Base-by-base conservation (phyloP, 768 basidiomycete species). In the Tylopilus sp. region DNA sequence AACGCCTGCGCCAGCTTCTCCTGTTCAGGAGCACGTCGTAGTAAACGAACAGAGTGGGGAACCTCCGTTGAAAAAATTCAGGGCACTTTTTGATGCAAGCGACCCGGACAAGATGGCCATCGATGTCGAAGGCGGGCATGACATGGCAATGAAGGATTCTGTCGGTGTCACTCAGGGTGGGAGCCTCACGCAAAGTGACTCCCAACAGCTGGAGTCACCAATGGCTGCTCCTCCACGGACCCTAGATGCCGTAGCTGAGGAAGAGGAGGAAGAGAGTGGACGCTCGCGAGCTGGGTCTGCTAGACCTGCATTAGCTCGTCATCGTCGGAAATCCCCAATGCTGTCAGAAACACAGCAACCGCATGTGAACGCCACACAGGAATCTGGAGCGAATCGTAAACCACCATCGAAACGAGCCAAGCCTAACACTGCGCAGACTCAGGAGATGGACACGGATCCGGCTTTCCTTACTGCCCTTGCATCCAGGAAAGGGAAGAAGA, bases 381-480 rank as follows among this genome's bases (percentile, higher is more conserved):
- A 17, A 72, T 74, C 13, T n/a, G 48, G 42, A 28, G 24, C 14
- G 25, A 41, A 4, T 36, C 34, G 45, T 21, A 51, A 48, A 40
- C 17, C 42, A 6, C 40, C 48, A 10, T 48, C 54, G 11, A 62
- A 60, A 40, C 50, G 30, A 14, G 34, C 46, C 53, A 56, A 57
- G 37, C 25, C 57, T 9, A 55, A 44, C 38, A 26, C 44, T 0
- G 9, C 26, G 7, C 48, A 53, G 19, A 44, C 37, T 22, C 52
- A 56, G 22, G 40, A 34, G 5, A 37, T 71, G 1, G 89, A 91
- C 62, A 82, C 73, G n/a, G 88, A 90, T 58, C 72, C 71, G 2
- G 79, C 76, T 0, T 89, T 90, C 63, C 71, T 90, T 26, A 85
- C 82, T 54, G 89, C 89, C 0, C 72, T 91, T 25, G 86, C 88